A percentile compares a stretch with the other conserved stretches of the same genome.
Evolutionary conservation across 2,329 filamentous ascomycete genomes (phyloP).

Genomic region (Teratosphaeria viscida): DNA sequence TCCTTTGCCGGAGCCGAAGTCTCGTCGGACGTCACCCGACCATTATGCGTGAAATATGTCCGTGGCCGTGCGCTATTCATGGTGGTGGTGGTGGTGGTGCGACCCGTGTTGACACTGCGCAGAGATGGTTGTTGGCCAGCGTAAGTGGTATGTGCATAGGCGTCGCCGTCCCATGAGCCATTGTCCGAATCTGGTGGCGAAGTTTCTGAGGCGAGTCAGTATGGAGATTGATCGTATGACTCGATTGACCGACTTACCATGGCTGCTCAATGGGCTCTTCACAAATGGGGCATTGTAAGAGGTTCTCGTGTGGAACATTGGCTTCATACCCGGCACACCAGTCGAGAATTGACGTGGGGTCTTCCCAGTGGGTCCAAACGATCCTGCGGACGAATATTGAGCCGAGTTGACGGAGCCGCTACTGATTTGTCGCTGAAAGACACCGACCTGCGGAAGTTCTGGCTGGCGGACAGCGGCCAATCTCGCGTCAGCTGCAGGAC

Average conservation of each 20-base stretch:
- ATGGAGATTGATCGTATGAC: not conserved
- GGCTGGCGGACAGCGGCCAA: conserved; percentile 1
- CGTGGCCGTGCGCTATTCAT: conserved; percentile 11
- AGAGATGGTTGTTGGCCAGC: conserved; percentile 5
- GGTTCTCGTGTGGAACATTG: not conserved
- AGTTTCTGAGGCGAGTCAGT: conserved; percentile 11
- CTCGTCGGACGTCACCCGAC: conserved; percentile 12
- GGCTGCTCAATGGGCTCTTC: conserved; percentile 15
- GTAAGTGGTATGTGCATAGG: conserved; percentile 1
- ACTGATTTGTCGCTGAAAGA: conserved; percentile 1
- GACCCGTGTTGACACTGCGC: not conserved
- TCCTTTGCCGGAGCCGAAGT: not conserved
- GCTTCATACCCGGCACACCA: conserved; percentile 2
- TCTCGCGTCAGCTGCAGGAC: conserved; percentile 1
- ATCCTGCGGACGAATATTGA: conserved; percentile 4
- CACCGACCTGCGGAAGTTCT: conserved; percentile 1
- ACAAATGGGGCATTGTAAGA: conserved; percentile 8
- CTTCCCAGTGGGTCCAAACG: not conserved
- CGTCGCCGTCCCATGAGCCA: conserved; percentile 11
- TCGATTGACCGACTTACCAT: conserved; percentile 13
- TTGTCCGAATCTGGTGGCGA: conserved; percentile 15
- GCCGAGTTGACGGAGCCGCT: conserved; percentile 4
- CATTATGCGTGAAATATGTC: conserved; percentile 21
- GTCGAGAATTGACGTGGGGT: conserved; percentile 3
- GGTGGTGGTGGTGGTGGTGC: not conserved